Percentiles rank a stretch among this genome's conserved stretches.
Evolutionary conservation across 2,329 filamentous ascomycete genomes (phyloP).

Genomic region (Botryotinia narcissicola): DNA sequence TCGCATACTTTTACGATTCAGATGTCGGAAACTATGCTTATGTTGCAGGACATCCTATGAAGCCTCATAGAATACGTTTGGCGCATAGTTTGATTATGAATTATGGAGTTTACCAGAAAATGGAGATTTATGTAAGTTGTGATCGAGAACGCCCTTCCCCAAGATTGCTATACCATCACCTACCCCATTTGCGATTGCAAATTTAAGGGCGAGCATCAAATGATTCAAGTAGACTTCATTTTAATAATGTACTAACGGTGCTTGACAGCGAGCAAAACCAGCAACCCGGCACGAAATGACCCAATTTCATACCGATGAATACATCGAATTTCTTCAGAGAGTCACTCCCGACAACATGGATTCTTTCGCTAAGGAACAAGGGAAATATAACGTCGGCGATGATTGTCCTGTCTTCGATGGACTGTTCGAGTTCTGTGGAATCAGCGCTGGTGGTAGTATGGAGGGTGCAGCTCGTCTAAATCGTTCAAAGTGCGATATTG

Average conservation of each 20-base stretch:
- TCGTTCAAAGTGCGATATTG: constrained; percentile 90
- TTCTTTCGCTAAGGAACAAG: constrained; percentile 83
- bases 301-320: constrained; percentile 92
- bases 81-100: constrained; percentile 96
- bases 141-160: constrained; percentile 2
- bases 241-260: constrained; percentile 19
- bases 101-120: constrained; percentile 92
- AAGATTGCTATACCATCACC: not conserved
- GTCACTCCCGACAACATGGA: constrained; percentile 99
- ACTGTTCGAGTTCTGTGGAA: constrained; percentile 93
- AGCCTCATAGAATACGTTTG: constrained; percentile 90
- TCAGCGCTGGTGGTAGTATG: constrained; percentile 91
- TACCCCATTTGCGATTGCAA: not conserved
- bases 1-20: constrained; percentile 97
- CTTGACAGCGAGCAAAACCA: constrained; percentile 70
- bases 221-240: not conserved
- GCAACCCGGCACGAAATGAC: constrained; percentile 88
- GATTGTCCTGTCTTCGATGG: constrained; percentile 98
- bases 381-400: constrained; percentile 90
- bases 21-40: constrained; percentile 99
- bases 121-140: constrained; percentile 84
- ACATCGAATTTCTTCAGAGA: constrained; percentile 91
- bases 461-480: constrained; percentile 89
- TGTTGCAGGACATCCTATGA: constrained; percentile 96
- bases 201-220: not conserved